phyloP scores from a whole-genome alignment of 78 protist genomes.

The Emiliania huxleyi region DNA sequence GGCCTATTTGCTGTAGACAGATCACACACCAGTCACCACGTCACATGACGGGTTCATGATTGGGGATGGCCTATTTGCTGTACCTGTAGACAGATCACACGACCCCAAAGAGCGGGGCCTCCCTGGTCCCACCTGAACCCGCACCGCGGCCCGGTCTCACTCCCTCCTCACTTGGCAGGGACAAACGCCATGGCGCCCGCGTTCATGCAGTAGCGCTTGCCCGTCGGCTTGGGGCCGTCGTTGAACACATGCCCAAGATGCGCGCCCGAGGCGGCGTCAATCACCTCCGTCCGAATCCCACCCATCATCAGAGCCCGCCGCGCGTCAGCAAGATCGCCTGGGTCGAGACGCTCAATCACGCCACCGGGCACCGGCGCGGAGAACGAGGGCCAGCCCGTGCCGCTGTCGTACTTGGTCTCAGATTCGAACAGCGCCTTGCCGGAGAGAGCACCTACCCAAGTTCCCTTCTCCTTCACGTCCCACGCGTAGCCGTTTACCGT shows the following conservation, averaged over 20 bases:
- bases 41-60: too few relatives aligned
- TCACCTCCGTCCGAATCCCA: neutral
- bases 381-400: conserved; percentile 2
- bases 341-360: neutral
- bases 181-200: neutral
- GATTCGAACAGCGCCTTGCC: neutral
- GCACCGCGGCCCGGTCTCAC: too few relatives aligned
- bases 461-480: neutral
- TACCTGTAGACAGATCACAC: too few relatives aligned
- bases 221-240: neutral
- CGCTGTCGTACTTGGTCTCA: neutral
- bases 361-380: neutral
- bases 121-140: too few relatives aligned
- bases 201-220: conserved; percentile 1
- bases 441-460: neutral
- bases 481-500: neutral
- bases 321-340: neutral
- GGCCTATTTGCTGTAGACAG: too few relatives aligned
- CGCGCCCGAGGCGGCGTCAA: neutral
- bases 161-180: too few relatives aligned
- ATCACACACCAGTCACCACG: too few relatives aligned
- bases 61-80: too few relatives aligned
- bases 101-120: too few relatives aligned
- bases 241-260: neutral
- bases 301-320: neutral